Evolutionary conservation across 331 rosid genomes (phyloP).

Genomic region (Rhamnella rubrinervis): DNA sequence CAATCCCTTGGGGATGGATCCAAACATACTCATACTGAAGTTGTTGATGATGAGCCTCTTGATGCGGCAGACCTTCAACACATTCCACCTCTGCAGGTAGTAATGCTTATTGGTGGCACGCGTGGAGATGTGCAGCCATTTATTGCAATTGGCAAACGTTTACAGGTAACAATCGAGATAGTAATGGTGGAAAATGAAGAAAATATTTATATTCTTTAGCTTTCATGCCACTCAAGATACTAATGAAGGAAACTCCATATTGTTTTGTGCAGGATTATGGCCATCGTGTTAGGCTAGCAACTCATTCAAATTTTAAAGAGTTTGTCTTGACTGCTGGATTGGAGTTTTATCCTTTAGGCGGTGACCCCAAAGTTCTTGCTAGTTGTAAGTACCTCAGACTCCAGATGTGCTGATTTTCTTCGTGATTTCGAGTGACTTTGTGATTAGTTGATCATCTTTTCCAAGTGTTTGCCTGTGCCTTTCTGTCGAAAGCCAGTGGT

Average conservation of each 20-base stretch:
- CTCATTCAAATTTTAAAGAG: slow-evolving; percentile 98
- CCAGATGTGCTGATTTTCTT: slow-evolving; percentile 28
- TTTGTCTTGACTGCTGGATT: slow-evolving; percentile 97
- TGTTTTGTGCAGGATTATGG: slow-evolving; percentile 87
- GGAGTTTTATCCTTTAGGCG: slow-evolving; percentile 96
- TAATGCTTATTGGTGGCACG: slow-evolving; percentile 97
- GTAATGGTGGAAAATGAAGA: neutral
- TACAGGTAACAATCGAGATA: slow-evolving; percentile 55
- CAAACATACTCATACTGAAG: slow-evolving; percentile 28
- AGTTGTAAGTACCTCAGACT: slow-evolving; percentile 70
- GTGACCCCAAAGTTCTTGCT: slow-evolving; percentile 97
- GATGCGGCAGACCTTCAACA: slow-evolving; percentile 56
- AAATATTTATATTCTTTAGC: neutral
- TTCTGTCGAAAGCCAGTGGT: too few species aligned
- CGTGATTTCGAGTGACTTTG: too few species aligned
- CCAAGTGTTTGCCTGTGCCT: neutral
- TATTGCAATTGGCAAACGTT: slow-evolving; percentile 89
- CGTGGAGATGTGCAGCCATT: slow-evolving; percentile 99
- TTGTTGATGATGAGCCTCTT: slow-evolving; percentile 50
- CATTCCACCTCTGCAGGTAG: slow-evolving; percentile 83
- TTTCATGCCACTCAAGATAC: slow-evolving; percentile 1
- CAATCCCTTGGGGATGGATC: slow-evolving; percentile 40
- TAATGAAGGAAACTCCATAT: slow-evolving; percentile 13
- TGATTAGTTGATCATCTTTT: slow-evolving; percentile 10
- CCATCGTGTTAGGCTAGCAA: slow-evolving; percentile 96